Base-by-base conservation (phyloP, 768 basidiomycete genomes). In the Lactarius sanguifluus region DNA sequence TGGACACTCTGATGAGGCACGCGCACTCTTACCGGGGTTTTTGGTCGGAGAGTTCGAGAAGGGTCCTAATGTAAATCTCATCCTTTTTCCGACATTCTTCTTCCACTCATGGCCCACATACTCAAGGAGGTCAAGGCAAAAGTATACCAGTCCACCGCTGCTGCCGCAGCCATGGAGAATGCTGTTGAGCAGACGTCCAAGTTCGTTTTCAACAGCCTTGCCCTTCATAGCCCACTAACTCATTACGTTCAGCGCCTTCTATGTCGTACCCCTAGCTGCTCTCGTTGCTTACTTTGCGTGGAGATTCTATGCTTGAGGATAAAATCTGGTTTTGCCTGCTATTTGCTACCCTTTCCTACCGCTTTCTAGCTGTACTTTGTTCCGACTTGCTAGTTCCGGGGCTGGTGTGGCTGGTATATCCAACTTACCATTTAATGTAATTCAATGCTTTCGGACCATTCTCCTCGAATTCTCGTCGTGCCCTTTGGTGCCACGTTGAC, bases 1-100 rank as follows among this genome's bases (percentile, higher is more conserved):
- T 36, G 97, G 97, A 36, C 97, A 98, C 84, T 98, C 96, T 1
- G 96, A 98, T 72, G 97, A 99, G 79, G 97, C 97, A 30, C 88
- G 97, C 91, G 77, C 90, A 93, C 7, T 96, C 94, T 64, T 97
- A 89, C 13, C 92, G 88, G 68, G 90, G 90, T 60, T 96, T 80
- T 76, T 96, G 93, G 23, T 95, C 93, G 2, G 96, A 96, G 75
- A 86, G 76, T 75, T 88, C 83, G 50, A 88, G 77, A 72, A 84
- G 82, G 16, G 86, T 81, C 28, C 50, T 34, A 67, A 85, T 83
- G 69, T 71, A 60, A 30, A 52, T 52, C 13, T 16, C 41, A 32
- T 34, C 10, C 2, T 7, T 28, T 30, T 34, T 52, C 54, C 10
- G 20, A 34, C 15, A 28, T 38, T 25, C 5, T 54, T n/a, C 16